phyloP scores from a whole-genome alignment of 768 basidiomycete species.

The Boletus vermiculosoides region DNA sequence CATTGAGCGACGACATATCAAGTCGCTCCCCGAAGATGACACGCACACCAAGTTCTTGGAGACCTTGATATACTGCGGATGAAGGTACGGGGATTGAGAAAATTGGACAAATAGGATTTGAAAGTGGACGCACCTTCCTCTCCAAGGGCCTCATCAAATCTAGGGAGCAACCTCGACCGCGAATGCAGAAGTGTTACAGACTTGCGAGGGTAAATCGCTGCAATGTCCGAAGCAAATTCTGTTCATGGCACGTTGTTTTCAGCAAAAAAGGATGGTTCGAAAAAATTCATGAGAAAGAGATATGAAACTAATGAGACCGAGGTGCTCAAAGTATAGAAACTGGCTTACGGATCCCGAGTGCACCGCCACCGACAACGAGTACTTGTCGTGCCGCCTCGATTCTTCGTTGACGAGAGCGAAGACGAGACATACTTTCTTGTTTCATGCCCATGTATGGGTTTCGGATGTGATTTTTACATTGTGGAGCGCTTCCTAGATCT shows the following conservation, averaged over 20 bases:
- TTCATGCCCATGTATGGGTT: conserved; percentile 43
- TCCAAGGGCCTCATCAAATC: conserved; percentile 53
- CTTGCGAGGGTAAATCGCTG: conserved; percentile 50
- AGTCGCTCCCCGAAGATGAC: conserved; percentile 56
- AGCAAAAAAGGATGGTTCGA: background rate
- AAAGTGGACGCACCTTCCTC: conserved; percentile 41
- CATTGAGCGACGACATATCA: conserved; percentile 40
- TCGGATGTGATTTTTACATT: background rate
- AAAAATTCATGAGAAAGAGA: background rate
- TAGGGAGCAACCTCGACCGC: conserved; percentile 49
- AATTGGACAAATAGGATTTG: background rate
- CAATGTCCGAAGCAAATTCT: conserved; percentile 69
- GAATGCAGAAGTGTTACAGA: conserved; percentile 61
- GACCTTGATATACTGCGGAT: conserved; percentile 24
- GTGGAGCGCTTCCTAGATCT: background rate
- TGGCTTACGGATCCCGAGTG: conserved; percentile 65
- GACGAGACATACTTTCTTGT: conserved; percentile 47
- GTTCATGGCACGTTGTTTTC: background rate
- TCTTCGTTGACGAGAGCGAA: conserved; percentile 47
- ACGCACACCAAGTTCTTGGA: conserved; percentile 44
- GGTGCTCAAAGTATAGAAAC: background rate
- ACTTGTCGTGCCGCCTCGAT: conserved; percentile 50
- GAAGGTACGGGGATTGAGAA: background rate
- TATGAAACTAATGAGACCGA: background rate
- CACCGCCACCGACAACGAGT: conserved; percentile 70